A percentile compares a stretch with the other conserved stretches of the same genome.
Conservation (phyloP, 2,329 filamentous ascomycete species). For the Sporothrix globosa region DNA sequence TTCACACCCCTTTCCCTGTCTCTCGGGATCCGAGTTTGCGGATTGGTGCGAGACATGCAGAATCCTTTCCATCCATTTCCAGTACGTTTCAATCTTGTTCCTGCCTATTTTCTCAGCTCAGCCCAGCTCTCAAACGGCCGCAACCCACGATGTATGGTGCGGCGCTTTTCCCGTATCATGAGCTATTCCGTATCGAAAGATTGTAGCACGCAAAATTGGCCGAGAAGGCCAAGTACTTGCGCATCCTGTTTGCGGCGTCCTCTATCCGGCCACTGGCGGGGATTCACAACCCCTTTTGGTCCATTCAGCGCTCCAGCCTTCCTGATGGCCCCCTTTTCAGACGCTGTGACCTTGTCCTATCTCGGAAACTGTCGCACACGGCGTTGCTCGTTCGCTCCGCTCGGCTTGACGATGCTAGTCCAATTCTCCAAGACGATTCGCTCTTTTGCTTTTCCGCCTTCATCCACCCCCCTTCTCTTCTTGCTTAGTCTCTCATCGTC, state of each 20-base stretch:
- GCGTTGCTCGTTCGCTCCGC: not conserved
- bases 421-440: conserved; percentile 17
- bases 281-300: not conserved
- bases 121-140: not conserved
- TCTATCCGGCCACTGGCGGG: not conserved
- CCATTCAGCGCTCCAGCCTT: conserved; percentile 9
- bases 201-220: not conserved
- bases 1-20: conserved; percentile 3
- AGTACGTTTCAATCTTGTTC: not conserved
- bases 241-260: not conserved
- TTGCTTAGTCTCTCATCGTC: not conserved
- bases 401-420: conserved; percentile 1
- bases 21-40: conserved; percentile 15
- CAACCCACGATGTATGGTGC: not conserved
- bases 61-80: not conserved
- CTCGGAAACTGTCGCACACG: not conserved
- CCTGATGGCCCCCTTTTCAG: not conserved
- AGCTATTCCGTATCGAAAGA: not conserved
- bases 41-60: conserved; percentile 25
- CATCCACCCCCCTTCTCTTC: not conserved
- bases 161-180: not conserved
- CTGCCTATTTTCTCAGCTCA: conserved; percentile 6
- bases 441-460: not conserved
- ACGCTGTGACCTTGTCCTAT: not conserved
- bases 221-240: not conserved